Conservation (phyloP, 2,329 filamentous ascomycete genomes). For the Blastomyces percursus region DNA sequence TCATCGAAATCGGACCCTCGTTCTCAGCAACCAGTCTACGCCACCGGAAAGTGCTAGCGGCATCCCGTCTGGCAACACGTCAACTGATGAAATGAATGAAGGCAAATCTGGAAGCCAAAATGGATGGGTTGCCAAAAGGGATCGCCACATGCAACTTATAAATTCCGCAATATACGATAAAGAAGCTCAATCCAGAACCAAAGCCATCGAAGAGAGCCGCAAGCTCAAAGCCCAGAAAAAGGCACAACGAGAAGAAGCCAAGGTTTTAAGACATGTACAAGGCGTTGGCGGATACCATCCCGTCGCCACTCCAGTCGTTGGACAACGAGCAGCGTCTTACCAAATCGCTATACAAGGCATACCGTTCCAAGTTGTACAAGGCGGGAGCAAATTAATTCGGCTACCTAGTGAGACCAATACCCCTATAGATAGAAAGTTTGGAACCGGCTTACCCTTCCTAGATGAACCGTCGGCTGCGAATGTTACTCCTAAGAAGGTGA, state of each 20-base stretch:
- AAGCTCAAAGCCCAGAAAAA: conserved; percentile 42
- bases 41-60: conserved; percentile 18
- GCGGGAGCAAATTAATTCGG: conserved; percentile 73
- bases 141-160: conserved; percentile 72
- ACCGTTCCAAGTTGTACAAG: conserved; percentile 59
- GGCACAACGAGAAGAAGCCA: conserved; percentile 41
- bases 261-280: conserved; percentile 32
- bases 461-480: conserved; percentile 50
- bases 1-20: conserved; percentile 50
- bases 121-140: conserved; percentile 60
- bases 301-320: conserved; percentile 17
- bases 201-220: conserved; percentile 60
- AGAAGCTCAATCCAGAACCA: conserved; percentile 55
- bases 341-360: conserved; percentile 61
- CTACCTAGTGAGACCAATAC: conserved; percentile 50
- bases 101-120: conserved; percentile 22
- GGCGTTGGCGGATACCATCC: conserved; percentile 17
- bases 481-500: conserved; percentile 61
- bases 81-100: conserved; percentile 23
- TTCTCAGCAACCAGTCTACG: conserved; percentile 45
- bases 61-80: conserved; percentile 19
- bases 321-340: conserved; percentile 37
- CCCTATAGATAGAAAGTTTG: conserved; percentile 10
- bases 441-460: conserved; percentile 39
- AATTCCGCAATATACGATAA: conserved; percentile 69